Base-by-base conservation (phyloP, 352 stramenopile species). In the Pilasporangium apinafurcum region DNA sequence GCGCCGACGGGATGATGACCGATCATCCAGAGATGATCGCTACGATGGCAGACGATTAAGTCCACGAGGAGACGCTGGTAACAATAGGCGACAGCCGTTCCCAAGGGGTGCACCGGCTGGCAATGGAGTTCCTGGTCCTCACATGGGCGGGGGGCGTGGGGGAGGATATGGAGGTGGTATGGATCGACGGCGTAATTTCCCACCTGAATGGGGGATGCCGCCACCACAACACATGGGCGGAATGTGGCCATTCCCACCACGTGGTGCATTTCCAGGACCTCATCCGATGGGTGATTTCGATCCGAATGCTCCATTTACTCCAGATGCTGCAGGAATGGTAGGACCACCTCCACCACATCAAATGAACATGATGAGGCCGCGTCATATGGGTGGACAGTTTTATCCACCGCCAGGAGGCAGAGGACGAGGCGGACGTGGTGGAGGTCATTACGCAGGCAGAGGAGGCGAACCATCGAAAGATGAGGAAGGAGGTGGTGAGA, bases 251-350 rank as follows among this genome's bases (percentile, higher is more conserved):
- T 78, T 71, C 24, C 68, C 68, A 10, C 70, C 65, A 2, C 59
- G 62, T 12, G 59, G 68, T 3, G 61, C 37, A 10, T 70, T 67
- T 48, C n/a, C n/a, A n/a, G n/a, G n/a, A n/a, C n/a, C n/a, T n/a
- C n/a, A n/a, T n/a, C 62, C 72, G 20, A 75, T 75, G 63, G 53
- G 60, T 16, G 78, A 84, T 20, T 90, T 87, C 53, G 78, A 87
- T 40, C 73, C 66, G 18, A 86, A 56, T 43, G 49, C 51, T 44
- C n/a, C n/a, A n/a, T 91, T 84, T 41, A 82, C 84, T 60, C 62
- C 59, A 14, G 73, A 91, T 35, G 78, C 69, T 22, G 51, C 67
- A 4, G 66, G 58, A 1, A 82, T 86, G 72, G 76, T 69, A 48
- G 65, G 65, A 1, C 73, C 71, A 13, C n/a, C n/a, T n/a, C n/a